phyloP scores from a whole-genome alignment of 805 yeast genomes.

The Metschnikowia continentalis region DNA sequence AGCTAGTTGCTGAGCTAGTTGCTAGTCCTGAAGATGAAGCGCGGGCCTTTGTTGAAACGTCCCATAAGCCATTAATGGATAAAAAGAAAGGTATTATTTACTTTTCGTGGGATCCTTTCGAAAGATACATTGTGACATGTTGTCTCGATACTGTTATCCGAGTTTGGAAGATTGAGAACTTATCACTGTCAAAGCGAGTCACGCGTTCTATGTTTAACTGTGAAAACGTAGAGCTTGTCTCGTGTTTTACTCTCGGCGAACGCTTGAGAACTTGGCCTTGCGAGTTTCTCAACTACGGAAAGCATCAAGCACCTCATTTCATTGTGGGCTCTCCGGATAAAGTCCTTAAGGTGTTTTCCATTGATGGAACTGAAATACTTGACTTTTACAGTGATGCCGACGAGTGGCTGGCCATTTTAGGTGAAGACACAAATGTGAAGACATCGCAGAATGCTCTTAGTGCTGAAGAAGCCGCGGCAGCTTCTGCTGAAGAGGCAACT shows the following conservation, averaged over 20 bases:
- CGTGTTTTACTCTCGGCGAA: slow-evolving; percentile 40
- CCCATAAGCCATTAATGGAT: slow-evolving; percentile 23
- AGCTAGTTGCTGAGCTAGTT: slow-evolving; percentile 27
- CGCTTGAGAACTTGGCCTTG: slow-evolving; percentile 45
- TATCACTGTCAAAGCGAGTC: slow-evolving; percentile 21
- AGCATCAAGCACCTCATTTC: slow-evolving; percentile 39
- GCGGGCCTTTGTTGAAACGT: slow-evolving; percentile 23
- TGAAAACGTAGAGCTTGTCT: slow-evolving; percentile 15
- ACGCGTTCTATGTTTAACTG: slow-evolving; percentile 25
- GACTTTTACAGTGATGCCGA: slow-evolving; percentile 39
- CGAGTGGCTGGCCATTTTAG: slow-evolving; percentile 19
- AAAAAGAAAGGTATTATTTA: slow-evolving; percentile 44
- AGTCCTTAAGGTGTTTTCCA: slow-evolving; percentile 38
- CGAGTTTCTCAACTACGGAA: slow-evolving; percentile 57
- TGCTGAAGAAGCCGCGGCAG: slow-evolving; percentile 5
- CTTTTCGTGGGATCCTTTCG: slow-evolving; percentile 74
- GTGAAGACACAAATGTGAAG: slow-evolving; percentile 10
- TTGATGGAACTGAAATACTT: slow-evolving; percentile 38
- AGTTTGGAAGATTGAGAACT: slow-evolving; percentile 58
- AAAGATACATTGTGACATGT: slow-evolving; percentile 61
- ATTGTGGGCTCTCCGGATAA: slow-evolving; percentile 77
- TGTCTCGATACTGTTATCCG: slow-evolving; percentile 67
- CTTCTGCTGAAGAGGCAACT: slow-evolving; percentile 1
- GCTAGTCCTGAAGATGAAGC: slow-evolving; percentile 27
- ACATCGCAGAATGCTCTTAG: neutral